A percentile compares a stretch with the other conserved stretches of the same genome.
Evolutionary conservation across 2,329 filamentous ascomycete genomes (phyloP).

Genomic region (Paecilomyces formosus): DNA sequence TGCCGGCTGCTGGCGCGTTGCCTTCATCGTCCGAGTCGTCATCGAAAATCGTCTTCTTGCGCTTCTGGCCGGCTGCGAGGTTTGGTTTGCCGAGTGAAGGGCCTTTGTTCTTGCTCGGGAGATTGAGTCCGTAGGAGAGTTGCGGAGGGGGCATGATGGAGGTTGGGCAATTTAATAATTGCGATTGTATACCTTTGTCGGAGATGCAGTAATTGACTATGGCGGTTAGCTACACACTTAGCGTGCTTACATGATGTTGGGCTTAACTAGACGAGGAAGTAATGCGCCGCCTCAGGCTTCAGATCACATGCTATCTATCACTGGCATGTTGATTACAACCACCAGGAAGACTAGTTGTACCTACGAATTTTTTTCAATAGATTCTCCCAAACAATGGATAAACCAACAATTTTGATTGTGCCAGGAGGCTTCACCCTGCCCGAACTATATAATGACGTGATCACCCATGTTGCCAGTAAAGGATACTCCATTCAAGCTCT

Average conservation of each 20-base stretch:
- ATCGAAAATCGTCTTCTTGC: slow-evolving; percentile 42
- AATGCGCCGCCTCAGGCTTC: too few relatives aligned
- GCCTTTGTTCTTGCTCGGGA: slow-evolving; percentile 27
- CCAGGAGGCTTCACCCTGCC: neutral
- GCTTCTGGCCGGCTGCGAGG: slow-evolving; percentile 32
- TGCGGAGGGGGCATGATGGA: slow-evolving; percentile 21
- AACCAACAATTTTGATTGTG: neutral
- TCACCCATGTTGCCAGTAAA: neutral
- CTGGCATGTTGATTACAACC: too few relatives aligned
- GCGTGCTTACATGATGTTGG: too few relatives aligned
- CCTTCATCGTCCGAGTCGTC: slow-evolving; percentile 33
- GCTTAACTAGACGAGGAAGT: too few relatives aligned
- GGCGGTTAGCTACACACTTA: too few relatives aligned
- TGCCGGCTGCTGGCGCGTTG: slow-evolving; percentile 8
- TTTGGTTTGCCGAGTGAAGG: slow-evolving; percentile 17
- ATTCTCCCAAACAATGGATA: neutral
- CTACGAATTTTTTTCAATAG: too few relatives aligned
- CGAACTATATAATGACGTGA: neutral
- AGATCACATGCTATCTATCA: too few relatives aligned
- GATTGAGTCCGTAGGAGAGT: slow-evolving; percentile 36
- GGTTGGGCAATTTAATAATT: too few relatives aligned
- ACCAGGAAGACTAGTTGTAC: neutral
- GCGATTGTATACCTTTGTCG: too few relatives aligned
- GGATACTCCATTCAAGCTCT: neutral
- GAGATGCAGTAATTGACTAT: too few relatives aligned